phyloP scores from a whole-genome alignment of 306 rosid genomes.

The Acacia melanoxylon region DNA sequence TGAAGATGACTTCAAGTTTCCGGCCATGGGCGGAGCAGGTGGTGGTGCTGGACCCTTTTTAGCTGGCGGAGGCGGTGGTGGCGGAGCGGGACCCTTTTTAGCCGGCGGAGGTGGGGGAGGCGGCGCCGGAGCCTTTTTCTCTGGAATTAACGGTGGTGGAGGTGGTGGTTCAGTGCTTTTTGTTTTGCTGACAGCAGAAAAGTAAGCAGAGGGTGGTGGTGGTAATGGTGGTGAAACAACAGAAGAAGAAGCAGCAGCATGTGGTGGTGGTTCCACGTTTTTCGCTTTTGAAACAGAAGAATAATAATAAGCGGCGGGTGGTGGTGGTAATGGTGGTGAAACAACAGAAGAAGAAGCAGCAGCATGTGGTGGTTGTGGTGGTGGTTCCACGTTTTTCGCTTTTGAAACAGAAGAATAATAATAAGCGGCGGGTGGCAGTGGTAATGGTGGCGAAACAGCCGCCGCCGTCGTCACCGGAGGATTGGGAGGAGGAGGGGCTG shows the following conservation, averaged over 20 bases:
- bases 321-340: slow-evolving; percentile 29
- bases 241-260: neutral
- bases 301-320: slow-evolving; percentile 23
- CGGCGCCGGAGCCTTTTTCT: slow-evolving; percentile 30
- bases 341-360: neutral
- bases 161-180: slow-evolving; percentile 15
- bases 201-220: slow-evolving; percentile 20
- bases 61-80: slow-evolving; percentile 34
- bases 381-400: slow-evolving; percentile 1
- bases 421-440: slow-evolving; percentile 24
- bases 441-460: slow-evolving; percentile 31
- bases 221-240: neutral
- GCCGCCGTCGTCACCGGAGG: neutral
- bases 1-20: slow-evolving; percentile 43
- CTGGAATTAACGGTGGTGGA: slow-evolving; percentile 35
- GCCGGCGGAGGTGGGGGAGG: slow-evolving; percentile 36
- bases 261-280: slow-evolving; percentile 10
- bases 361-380: neutral
- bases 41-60: slow-evolving; percentile 32
- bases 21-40: slow-evolving; percentile 38
- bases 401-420: slow-evolving; percentile 37
- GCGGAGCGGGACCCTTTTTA: slow-evolving; percentile 30
- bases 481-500: neutral
- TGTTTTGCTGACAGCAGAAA: slow-evolving; percentile 30
- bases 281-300: slow-evolving; percentile 27